A percentile compares a stretch with the other conserved stretches of the same genome.
Conservation (phyloP, 768 basidiomycete genomes). For the Leccinum subgranulosum region DNA sequence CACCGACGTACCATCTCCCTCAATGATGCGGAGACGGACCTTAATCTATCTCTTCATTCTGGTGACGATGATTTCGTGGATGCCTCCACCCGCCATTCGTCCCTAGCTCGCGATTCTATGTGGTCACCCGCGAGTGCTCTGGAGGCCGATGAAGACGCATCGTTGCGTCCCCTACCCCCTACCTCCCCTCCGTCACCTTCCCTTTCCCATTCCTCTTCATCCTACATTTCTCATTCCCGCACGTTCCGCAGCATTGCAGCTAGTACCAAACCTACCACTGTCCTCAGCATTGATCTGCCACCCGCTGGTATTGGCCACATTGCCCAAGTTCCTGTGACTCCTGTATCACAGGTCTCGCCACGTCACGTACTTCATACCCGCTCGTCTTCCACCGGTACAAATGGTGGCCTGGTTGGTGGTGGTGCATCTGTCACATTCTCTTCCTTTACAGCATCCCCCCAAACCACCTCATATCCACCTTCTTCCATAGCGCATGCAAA, state of each 20-base stretch:
- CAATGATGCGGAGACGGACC: slow-evolving; percentile 53
- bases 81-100: slow-evolving; percentile 51
- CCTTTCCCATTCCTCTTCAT: slow-evolving; percentile 79
- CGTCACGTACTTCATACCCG: slow-evolving; percentile 60
- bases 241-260: slow-evolving; percentile 82
- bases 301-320: slow-evolving; percentile 88
- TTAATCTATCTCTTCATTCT: slow-evolving; percentile 33
- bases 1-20: slow-evolving; percentile 64
- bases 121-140: slow-evolving; percentile 75
- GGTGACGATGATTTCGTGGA: slow-evolving; percentile 42
- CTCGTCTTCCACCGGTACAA: slow-evolving; percentile 55
- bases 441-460: slow-evolving; percentile 52
- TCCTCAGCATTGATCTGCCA: slow-evolving; percentile 83
- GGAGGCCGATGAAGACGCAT: slow-evolving; percentile 95
- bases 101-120: slow-evolving; percentile 65
- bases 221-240: slow-evolving; percentile 75
- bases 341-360: slow-evolving; percentile 44
- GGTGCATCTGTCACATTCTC: slow-evolving; percentile 73
- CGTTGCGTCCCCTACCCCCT: slow-evolving; percentile 84
- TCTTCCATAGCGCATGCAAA: slow-evolving; percentile 27
- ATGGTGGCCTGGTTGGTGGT: slow-evolving; percentile 41
- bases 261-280: slow-evolving; percentile 92
- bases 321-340: slow-evolving; percentile 74
- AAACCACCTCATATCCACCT: slow-evolving; percentile 44
- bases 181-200: slow-evolving; percentile 85